Evolutionary conservation across 2,329 filamentous ascomycete genomes (phyloP).

Genomic region (Pseudogymnoascus sp.): DNA sequence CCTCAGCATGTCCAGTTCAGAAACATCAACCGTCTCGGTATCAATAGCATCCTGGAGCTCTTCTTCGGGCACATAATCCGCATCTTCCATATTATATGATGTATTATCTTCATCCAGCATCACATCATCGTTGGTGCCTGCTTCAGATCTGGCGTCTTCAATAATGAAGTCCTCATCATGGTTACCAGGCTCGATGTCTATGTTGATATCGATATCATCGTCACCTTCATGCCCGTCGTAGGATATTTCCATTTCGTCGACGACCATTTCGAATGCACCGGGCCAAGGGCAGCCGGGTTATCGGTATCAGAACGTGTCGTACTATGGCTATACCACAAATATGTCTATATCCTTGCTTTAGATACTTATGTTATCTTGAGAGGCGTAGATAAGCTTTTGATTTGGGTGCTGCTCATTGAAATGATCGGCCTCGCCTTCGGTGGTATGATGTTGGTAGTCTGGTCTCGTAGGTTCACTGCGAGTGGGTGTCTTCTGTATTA

Average conservation of each 20-base stretch:
- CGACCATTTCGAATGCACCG: constrained; percentile 24
- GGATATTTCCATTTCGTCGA: constrained; percentile 48
- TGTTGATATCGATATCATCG: constrained; percentile 51
- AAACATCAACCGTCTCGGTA: background rate
- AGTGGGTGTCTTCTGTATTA: background rate
- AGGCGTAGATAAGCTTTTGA: background rate
- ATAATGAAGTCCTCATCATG: constrained; percentile 48
- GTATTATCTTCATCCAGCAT: constrained; percentile 35
- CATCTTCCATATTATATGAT: constrained; percentile 32
- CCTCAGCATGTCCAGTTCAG: background rate
- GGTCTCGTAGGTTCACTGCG: background rate
- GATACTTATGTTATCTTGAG: constrained; percentile 5
- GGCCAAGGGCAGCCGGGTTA: background rate
- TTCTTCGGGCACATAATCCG: constrained; percentile 22
- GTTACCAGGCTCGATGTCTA: constrained; percentile 39
- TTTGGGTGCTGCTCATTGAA: background rate
- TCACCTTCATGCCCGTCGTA: constrained; percentile 36
- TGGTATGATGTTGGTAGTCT: background rate
- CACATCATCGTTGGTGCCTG: constrained; percentile 38
- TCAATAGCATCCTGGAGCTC: constrained; percentile 17
- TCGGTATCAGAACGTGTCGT: background rate
- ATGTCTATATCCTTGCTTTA: background rate
- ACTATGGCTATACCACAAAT: background rate
- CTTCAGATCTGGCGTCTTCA: constrained; percentile 38
- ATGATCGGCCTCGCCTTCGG: background rate